Conservation (phyloP, 148 eudicot genomes). For the Silene latifolia region DNA sequence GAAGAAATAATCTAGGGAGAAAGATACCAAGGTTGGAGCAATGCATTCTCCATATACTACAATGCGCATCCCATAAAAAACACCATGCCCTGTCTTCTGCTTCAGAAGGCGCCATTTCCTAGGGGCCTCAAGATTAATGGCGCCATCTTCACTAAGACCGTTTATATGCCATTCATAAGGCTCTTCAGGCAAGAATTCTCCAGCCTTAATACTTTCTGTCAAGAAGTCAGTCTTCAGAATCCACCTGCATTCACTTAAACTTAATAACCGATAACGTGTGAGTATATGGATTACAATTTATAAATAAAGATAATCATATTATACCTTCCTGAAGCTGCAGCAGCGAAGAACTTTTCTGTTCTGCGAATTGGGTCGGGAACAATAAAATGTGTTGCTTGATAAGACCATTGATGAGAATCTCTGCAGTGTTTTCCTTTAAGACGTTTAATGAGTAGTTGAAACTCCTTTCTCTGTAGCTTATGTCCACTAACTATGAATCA, state of each 20-base stretch:
- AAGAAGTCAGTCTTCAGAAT: constrained; percentile 86
- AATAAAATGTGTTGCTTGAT: constrained; percentile 93
- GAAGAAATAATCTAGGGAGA: constrained; percentile 10
- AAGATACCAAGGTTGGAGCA: constrained; percentile 78
- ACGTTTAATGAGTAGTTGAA: constrained; percentile 63
- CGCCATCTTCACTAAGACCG: constrained; percentile 78
- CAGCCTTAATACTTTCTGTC: constrained; percentile 66
- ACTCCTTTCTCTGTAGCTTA: constrained; percentile 85
- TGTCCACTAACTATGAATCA: constrained; percentile 83
- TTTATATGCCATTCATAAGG: constrained; percentile 92
- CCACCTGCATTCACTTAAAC: constrained; percentile 58
- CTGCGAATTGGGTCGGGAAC: constrained; percentile 83
- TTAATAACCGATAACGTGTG: neutral
- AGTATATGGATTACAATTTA: neutral
- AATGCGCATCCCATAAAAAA: constrained; percentile 77
- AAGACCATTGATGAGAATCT: constrained; percentile 95
- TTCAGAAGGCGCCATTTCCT: constrained; percentile 93
- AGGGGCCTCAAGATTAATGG: constrained; percentile 86
- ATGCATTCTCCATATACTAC: constrained; percentile 93
- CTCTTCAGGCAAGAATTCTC: constrained; percentile 75
- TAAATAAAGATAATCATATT: neutral
- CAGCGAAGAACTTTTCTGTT: constrained; percentile 95
- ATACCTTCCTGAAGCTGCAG: constrained; percentile 97
- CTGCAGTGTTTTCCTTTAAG: constrained; percentile 83
- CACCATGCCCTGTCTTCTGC: constrained; percentile 93